Evolutionary conservation across 768 basidiomycete genomes (phyloP).

Genomic region (Candolleomyces aberdarensis): DNA sequence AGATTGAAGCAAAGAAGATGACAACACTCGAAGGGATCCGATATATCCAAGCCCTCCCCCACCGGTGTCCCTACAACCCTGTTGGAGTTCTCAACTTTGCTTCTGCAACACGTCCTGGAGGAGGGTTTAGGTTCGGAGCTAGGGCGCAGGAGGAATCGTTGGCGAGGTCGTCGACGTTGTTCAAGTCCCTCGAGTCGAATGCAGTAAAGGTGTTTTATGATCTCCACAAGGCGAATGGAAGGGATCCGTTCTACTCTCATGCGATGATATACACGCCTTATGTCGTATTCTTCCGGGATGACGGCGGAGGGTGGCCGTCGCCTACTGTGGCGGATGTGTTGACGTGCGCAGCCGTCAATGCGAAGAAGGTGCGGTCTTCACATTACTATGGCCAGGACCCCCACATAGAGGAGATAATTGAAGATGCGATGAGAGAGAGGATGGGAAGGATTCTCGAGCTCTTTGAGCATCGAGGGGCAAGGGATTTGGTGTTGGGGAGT

Average conservation of each 20-base stretch:
- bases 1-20: background rate
- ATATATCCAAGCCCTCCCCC: background rate
- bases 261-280: conserved; percentile 71
- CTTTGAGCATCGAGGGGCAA: conserved; percentile 56
- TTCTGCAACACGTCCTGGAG: conserved; percentile 70
- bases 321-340: conserved; percentile 63
- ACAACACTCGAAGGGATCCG: background rate
- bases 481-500: conserved; percentile 62
- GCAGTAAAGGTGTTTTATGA: conserved; percentile 57
- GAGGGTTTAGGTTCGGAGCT: conserved; percentile 71
- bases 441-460: conserved; percentile 65
- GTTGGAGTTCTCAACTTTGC: conserved; percentile 68
- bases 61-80: background rate
- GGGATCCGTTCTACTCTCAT: conserved; percentile 58
- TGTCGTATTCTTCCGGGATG: conserved; percentile 59
- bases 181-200: conserved; percentile 55
- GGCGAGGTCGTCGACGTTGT: conserved; percentile 72
- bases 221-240: conserved; percentile 34
- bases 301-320: conserved; percentile 49
- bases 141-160: conserved; percentile 78
- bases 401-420: conserved; percentile 19
- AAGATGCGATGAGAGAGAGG: conserved; percentile 58
- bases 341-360: conserved; percentile 73
- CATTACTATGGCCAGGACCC: background rate
- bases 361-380: conserved; percentile 25